phyloP scores from a whole-genome alignment of 371 early-diverging fungal genomes.

The Funneliformis caledonium region DNA sequence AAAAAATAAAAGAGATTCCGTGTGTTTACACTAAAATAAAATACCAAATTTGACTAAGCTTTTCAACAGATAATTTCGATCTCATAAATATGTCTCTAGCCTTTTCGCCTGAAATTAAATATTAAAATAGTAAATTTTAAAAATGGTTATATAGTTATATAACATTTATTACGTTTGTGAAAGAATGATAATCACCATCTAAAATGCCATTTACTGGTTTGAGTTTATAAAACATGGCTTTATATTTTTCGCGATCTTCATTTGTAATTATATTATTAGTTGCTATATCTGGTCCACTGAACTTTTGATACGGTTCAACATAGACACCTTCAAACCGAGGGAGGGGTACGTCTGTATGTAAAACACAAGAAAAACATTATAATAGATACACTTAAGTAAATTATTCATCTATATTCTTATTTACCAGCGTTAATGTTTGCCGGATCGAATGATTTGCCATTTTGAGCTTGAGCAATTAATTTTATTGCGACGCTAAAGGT shows the following conservation, averaged over 20 bases:
- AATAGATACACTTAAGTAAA: neutral
- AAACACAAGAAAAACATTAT: neutral
- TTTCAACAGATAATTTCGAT: constrained; percentile 57
- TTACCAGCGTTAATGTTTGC: constrained; percentile 54
- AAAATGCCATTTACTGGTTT: constrained; percentile 67
- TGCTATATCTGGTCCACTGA: neutral
- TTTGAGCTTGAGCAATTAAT: constrained; percentile 86
- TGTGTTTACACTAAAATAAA: neutral
- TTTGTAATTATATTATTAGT: constrained; percentile 50
- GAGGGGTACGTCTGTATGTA: constrained; percentile 45
- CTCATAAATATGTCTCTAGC: constrained; percentile 56
- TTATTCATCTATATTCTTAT: neutral
- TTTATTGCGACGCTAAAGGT: constrained; percentile 85
- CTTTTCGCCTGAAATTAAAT: constrained; percentile 53
- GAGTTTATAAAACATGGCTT: constrained; percentile 64
- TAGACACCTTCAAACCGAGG: constrained; percentile 59
- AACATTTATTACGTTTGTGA: neutral
- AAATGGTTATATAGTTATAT: neutral
- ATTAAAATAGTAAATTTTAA: constrained; percentile 37
- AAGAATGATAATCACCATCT: constrained; percentile 48
- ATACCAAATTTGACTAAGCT: constrained; percentile 56
- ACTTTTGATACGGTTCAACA: constrained; percentile 38
- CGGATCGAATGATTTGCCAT: constrained; percentile 61
- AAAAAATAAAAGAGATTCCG: neutral
- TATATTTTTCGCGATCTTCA: constrained; percentile 71